Conservation (phyloP, 2,329 filamentous ascomycete species). For the Exserohilum rostratum region DNA sequence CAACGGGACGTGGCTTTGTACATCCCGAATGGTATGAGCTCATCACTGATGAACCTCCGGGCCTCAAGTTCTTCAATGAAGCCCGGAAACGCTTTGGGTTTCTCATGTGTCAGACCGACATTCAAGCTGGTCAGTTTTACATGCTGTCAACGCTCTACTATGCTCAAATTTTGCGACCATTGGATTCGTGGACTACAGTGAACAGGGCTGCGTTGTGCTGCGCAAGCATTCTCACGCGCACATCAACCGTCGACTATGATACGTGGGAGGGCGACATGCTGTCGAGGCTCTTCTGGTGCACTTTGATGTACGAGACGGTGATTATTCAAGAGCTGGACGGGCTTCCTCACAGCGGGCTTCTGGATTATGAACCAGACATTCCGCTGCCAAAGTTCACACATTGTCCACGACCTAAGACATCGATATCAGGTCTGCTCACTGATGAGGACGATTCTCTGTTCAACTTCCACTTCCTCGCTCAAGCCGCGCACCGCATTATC, state of each 20-base stretch:
- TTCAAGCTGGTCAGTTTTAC: slow-evolving; percentile 61
- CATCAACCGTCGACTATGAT: slow-evolving; percentile 51
- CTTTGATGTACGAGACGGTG: slow-evolving; percentile 62
- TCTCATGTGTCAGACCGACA: slow-evolving; percentile 55
- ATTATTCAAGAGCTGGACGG: slow-evolving; percentile 60
- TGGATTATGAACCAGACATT: slow-evolving; percentile 59
- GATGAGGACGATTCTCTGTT: slow-evolving; percentile 61
- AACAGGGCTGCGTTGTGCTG: slow-evolving; percentile 60
- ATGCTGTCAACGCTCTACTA: slow-evolving; percentile 60
- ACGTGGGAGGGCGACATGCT: slow-evolving; percentile 64
- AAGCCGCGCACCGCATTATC: slow-evolving; percentile 63
- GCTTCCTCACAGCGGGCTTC: slow-evolving; percentile 58
- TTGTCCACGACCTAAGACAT: slow-evolving; percentile 49
- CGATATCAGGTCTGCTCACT: slow-evolving; percentile 41
- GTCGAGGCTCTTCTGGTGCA: slow-evolving; percentile 62
- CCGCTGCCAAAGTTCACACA: slow-evolving; percentile 61
- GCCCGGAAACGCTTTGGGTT: slow-evolving; percentile 60
- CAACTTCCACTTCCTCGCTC: slow-evolving; percentile 63
- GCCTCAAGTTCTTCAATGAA: slow-evolving; percentile 61
- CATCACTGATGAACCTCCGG: slow-evolving; percentile 50
- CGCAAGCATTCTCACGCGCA: slow-evolving; percentile 55
- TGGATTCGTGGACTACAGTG: slow-evolving; percentile 62
- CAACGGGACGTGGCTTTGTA: slow-evolving; percentile 25
- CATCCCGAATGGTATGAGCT: slow-evolving; percentile 45
- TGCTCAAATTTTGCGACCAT: slow-evolving; percentile 58